These are phyloP conservation scores for Amanita rubescens DNA, from an alignment of 768 basidiomycete genomes.

Conservation along the genomic window DNA sequence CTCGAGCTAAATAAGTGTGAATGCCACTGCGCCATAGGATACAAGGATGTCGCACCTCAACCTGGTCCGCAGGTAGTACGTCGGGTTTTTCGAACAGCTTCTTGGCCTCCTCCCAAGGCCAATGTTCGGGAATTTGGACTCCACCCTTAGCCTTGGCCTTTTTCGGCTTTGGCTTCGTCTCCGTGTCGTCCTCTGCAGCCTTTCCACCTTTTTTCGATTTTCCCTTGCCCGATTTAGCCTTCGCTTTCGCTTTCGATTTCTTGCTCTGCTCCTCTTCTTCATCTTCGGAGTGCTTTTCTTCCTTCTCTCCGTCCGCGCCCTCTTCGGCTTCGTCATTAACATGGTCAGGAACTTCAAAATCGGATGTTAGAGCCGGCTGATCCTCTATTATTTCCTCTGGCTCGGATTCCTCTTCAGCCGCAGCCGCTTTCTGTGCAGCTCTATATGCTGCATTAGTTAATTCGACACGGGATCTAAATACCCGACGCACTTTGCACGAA, in stretches of 20 bases:
- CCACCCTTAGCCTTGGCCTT: slow-evolving; percentile 6
- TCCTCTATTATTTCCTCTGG: slow-evolving; percentile 23
- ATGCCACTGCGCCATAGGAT: neutral
- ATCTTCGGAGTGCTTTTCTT: slow-evolving; percentile 5
- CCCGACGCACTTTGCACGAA: slow-evolving; percentile 61
- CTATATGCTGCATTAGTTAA: slow-evolving; percentile 18
- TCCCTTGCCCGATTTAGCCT: neutral
- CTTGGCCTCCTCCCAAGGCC: slow-evolving; percentile 97
- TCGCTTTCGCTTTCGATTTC: neutral
- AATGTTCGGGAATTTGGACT: slow-evolving; percentile 80
- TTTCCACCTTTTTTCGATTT: neutral
- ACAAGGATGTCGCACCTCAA: slow-evolving; percentile 50
- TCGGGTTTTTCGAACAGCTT: slow-evolving; percentile 86
- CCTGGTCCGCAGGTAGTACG: slow-evolving; percentile 75
- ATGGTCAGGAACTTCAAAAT: slow-evolving; percentile 33
- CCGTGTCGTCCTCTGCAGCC: slow-evolving; percentile 13
- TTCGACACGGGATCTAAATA: neutral
- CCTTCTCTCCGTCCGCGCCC: slow-evolving; percentile 13
- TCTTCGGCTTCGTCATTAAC: slow-evolving; percentile 10
- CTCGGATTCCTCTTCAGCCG: slow-evolving; percentile 21
- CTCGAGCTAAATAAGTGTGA: slow-evolving; percentile 53
- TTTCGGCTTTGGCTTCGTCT: slow-evolving; percentile 22
- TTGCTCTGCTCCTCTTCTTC: neutral
- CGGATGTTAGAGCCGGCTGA: slow-evolving; percentile 38
- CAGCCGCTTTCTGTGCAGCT: slow-evolving; percentile 35